phyloP scores from a whole-genome alignment of 192 early-diverging fungal species.

The Coemansia sp. region DNA sequence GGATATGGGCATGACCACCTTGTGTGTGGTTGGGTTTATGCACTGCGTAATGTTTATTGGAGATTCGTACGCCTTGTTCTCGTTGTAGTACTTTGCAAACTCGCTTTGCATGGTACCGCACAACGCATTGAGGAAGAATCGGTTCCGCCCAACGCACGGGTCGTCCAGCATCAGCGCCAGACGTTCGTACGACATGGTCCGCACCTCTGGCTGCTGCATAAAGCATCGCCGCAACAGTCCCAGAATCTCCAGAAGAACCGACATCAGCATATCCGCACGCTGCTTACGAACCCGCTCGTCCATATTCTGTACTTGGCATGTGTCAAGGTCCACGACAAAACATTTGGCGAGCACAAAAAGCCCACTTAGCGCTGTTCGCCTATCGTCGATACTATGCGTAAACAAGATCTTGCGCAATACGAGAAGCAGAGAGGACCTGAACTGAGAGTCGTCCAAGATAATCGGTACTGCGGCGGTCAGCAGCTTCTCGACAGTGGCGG shows the following conservation, averaged over 20 bases:
- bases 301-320: not conserved
- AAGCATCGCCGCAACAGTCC: constrained; percentile 68
- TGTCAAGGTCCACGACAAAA: constrained; percentile 20
- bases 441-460: constrained; percentile 52
- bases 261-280: constrained; percentile 14
- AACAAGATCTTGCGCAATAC: constrained; percentile 71
- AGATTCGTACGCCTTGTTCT: constrained; percentile 18
- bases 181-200: constrained; percentile 58
- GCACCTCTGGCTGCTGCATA: constrained; percentile 66
- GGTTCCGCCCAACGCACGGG: constrained; percentile 14
- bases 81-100: constrained; percentile 52
- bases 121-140: constrained; percentile 22
- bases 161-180: constrained; percentile 53
- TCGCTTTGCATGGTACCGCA: constrained; percentile 31
- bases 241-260: constrained; percentile 36
- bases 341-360: constrained; percentile 56
- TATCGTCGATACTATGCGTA: constrained; percentile 60
- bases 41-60: constrained; percentile 31
- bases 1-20: constrained; percentile 30
- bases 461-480: constrained; percentile 59
- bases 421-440: constrained; percentile 64
- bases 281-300: constrained; percentile 2
- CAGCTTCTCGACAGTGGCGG: constrained; percentile 55
- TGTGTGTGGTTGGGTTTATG: constrained; percentile 23
- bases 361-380: constrained; percentile 62